Evolutionary conservation across 208 protist species (phyloP).

Genomic region (Leishmania braziliensis): DNA sequence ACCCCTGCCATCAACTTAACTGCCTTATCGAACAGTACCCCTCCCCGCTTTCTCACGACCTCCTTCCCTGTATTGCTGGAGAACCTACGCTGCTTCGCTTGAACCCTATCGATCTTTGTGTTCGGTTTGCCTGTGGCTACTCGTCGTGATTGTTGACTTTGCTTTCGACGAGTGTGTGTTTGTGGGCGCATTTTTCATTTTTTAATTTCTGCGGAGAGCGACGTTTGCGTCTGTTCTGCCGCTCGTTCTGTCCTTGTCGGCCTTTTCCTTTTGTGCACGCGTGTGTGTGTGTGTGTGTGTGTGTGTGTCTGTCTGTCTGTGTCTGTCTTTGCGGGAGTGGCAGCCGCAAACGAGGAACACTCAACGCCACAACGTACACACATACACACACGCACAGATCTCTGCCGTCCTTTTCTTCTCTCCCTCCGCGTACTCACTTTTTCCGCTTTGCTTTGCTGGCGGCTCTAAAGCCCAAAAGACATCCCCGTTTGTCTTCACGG

Average conservation of each 20-base stretch:
- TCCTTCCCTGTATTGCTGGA: too few species aligned
- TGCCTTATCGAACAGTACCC: too few species aligned
- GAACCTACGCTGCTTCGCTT: too few species aligned
- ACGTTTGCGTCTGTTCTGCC: not conserved
- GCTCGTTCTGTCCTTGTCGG: not conserved
- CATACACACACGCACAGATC: not conserved
- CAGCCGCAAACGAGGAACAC: not conserved
- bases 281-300: not conserved
- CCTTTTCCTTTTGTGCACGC: not conserved
- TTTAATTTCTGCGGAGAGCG: not conserved
- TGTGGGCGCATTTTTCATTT: not conserved
- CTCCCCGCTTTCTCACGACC: too few species aligned
- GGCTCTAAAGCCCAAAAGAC: too few species aligned
- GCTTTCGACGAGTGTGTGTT: not conserved
- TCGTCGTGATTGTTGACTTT: too few species aligned
- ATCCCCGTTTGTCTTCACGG: not conserved
- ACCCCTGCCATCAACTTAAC: too few species aligned
- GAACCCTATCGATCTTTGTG: too few species aligned
- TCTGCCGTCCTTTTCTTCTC: not conserved
- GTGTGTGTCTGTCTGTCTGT: not conserved
- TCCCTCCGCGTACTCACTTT: not conserved
- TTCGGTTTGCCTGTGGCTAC: too few species aligned
- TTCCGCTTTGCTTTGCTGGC: not conserved
- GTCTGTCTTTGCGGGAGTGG: not conserved
- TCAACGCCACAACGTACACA: not conserved